Percentiles rank a stretch among this genome's conserved stretches.
phyloP scores from a whole-genome alignment of 495 filamentous ascomycete species.

The Apiosordaria backusii region DNA sequence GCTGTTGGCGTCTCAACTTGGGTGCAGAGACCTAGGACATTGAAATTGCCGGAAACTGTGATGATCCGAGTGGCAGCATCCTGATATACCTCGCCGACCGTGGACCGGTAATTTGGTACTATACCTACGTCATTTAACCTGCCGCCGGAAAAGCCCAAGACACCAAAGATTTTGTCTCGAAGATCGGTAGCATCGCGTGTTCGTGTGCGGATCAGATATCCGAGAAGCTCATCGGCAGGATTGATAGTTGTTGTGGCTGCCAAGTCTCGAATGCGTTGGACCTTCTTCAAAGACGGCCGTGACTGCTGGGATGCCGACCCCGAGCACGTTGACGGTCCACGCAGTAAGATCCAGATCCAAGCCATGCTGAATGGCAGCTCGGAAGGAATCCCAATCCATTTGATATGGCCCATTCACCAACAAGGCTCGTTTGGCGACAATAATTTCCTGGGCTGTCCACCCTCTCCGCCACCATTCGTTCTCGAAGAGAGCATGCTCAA shows the following conservation, averaged over 20 bases:
- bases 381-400: slow-evolving; percentile 12
- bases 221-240: slow-evolving; percentile 12
- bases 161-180: slow-evolving; percentile 33
- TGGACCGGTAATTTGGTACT: slow-evolving; percentile 5
- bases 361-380: slow-evolving; percentile 2
- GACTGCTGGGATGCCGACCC: neutral
- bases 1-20: neutral
- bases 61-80: slow-evolving; percentile 8
- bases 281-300: slow-evolving; percentile 5
- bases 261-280: neutral
- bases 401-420: slow-evolving; percentile 9
- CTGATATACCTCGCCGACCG: slow-evolving; percentile 6
- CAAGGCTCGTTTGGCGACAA: slow-evolving; percentile 11
- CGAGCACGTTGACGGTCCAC: slow-evolving; percentile 4
- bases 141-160: slow-evolving; percentile 26
- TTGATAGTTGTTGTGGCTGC: neutral
- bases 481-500: neutral
- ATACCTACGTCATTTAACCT: slow-evolving; percentile 3
- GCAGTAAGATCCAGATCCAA: neutral
- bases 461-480: slow-evolving; percentile 20
- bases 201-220: slow-evolving; percentile 6
- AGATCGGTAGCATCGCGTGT: slow-evolving; percentile 26
- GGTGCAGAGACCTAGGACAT: slow-evolving; percentile 11
- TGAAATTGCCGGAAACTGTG: slow-evolving; percentile 7
- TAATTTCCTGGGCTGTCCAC: slow-evolving; percentile 22